A percentile compares a stretch with the other conserved stretches of the same genome.
Evolutionary conservation across 305 asterid genomes (phyloP).

Genomic region (Fraxinus baroniana): DNA sequence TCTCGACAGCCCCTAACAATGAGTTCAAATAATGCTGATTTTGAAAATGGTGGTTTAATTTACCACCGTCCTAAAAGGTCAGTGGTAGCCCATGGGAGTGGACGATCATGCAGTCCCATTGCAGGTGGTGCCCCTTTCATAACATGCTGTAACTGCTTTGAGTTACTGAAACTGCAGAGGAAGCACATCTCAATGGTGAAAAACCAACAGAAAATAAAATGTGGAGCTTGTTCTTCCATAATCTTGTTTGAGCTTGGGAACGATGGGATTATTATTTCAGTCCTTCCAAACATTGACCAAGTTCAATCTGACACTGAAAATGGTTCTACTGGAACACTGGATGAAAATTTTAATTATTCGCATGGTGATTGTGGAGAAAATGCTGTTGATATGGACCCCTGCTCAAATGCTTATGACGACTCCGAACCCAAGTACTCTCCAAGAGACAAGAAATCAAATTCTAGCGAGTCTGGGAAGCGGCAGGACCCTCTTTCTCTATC

Average conservation of each 20-base stretch:
- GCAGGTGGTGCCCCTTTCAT: slow-evolving; percentile 89
- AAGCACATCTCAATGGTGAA: slow-evolving; percentile 44
- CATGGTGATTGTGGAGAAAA: slow-evolving; percentile 32
- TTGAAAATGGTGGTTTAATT: slow-evolving; percentile 48
- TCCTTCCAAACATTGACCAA: slow-evolving; percentile 46
- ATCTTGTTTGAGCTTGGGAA: slow-evolving; percentile 59
- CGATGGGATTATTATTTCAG: slow-evolving; percentile 47
- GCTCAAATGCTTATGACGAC: slow-evolving; percentile 46
- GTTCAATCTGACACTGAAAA: slow-evolving; percentile 44
- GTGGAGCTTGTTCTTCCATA: slow-evolving; percentile 80
- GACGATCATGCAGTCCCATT: slow-evolving; percentile 46
- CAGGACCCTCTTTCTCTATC: slow-evolving; percentile 46
- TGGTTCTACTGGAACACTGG: slow-evolving; percentile 47
- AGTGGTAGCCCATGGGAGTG: slow-evolving; percentile 40
- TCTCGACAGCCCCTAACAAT: slow-evolving; percentile 42
- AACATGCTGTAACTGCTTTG: slow-evolving; percentile 75
- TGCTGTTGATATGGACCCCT: slow-evolving; percentile 32
- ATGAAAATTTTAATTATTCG: slow-evolving; percentile 46
- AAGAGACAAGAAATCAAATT: slow-evolving; percentile 42
- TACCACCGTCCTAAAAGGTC: slow-evolving; percentile 49
- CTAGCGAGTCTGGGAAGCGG: slow-evolving; percentile 43
- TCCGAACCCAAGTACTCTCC: slow-evolving; percentile 37
- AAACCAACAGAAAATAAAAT: slow-evolving; percentile 51
- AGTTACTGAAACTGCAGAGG: slow-evolving; percentile 62
- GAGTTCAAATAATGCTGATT: slow-evolving; percentile 51